Conservation (phyloP, 225 moss, liverwort and hornwort genomes). For the Takakia lepidozioides region DNA sequence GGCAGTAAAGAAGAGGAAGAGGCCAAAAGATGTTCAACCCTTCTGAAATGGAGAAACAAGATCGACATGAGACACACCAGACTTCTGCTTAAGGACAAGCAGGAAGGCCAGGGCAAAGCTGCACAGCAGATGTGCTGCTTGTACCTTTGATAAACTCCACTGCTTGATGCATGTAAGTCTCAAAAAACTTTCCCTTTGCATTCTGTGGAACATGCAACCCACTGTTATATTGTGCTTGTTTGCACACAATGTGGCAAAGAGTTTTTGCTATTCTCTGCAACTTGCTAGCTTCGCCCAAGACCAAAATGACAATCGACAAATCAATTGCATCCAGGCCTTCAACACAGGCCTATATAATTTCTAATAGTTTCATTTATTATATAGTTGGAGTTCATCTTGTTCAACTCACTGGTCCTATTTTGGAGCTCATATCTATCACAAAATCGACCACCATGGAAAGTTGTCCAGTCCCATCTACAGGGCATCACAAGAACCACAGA, state of each 20-base stretch:
- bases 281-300: neutral
- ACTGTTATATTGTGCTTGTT: no score
- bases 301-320: neutral
- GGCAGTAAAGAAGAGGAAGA: no score
- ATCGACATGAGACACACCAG: no score
- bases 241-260: neutral
- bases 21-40: no score
- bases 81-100: no score
- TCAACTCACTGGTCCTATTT: constrained; percentile 25
- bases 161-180: constrained; percentile 35
- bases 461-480: no score
- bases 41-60: no score
- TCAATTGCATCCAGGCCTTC: neutral
- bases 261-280: neutral
- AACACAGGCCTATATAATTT: neutral
- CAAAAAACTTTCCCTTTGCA: constrained; percentile 25
- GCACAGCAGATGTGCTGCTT: no score
- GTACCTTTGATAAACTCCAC: constrained; percentile 57
- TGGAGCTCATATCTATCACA: constrained; percentile 35
- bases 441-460: constrained; percentile 42
- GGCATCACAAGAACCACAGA: no score
- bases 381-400: neutral
- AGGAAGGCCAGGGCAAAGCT: no score
- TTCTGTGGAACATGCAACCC: constrained; percentile 11
- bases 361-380: neutral